Evolutionary conservation across 1,139 yeast species (phyloP).

Genomic region (Suhomyces coccinellae): DNA sequence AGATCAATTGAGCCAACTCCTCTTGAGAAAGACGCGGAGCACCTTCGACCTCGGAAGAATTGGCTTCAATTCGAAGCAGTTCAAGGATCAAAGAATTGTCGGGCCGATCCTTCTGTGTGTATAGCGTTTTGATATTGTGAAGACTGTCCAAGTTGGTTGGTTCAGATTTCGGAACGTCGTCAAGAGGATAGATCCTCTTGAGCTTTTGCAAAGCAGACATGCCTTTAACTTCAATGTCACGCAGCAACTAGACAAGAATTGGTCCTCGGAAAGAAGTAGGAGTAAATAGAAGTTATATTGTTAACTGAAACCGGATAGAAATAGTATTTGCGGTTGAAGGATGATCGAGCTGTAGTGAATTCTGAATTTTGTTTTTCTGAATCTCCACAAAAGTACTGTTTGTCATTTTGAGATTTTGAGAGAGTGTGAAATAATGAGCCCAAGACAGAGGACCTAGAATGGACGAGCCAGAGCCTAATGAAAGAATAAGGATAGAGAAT

Average conservation of each 20-base stretch:
- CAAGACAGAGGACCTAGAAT: no score
- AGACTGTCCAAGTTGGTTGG: conserved; percentile 4
- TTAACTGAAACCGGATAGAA: not conserved
- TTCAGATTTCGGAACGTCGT: not conserved
- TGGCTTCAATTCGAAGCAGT: conserved; percentile 20
- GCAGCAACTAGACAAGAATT: not conserved
- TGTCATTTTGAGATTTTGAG: no score
- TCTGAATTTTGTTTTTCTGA: not conserved
- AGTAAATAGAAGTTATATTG: no score
- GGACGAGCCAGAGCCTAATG: no score
- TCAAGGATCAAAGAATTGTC: conserved; percentile 13
- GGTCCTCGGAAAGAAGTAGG: not conserved
- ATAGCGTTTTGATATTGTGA: conserved; percentile 1
- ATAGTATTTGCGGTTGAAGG: not conserved
- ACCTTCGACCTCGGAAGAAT: conserved; percentile 3
- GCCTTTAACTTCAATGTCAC: not conserved
- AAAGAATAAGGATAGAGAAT: no score
- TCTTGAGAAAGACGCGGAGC: conserved; percentile 3
- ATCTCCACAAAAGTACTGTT: not conserved
- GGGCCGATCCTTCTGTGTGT: conserved; percentile 6
- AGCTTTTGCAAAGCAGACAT: conserved; percentile 20
- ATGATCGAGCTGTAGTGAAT: no score
- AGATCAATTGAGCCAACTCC: conserved; percentile 12
- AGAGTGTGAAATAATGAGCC: no score
- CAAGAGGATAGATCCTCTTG: conserved; percentile 14